Conservation (phyloP, 2,329 filamentous ascomycete genomes). For the Parastagonospora avenae region DNA sequence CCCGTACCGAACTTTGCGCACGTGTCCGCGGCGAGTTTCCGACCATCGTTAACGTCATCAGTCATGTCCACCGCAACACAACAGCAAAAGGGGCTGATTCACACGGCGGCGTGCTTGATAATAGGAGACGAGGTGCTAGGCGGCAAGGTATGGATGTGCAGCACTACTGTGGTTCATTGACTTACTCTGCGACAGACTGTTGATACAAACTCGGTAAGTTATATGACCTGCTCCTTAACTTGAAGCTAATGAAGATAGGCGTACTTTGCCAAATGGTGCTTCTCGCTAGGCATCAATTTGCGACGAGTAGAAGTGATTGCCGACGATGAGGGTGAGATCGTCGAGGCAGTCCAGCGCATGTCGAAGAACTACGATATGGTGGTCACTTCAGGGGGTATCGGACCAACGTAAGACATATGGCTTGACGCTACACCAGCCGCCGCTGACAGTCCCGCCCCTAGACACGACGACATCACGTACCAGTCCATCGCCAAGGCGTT, state of each 20-base stretch:
- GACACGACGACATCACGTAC: conserved; percentile 98
- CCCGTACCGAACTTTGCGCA: conserved; percentile 64
- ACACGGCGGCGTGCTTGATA: conserved; percentile 89
- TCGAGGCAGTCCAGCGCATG: conserved; percentile 87
- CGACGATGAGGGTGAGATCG: conserved; percentile 88
- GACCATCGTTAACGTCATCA: conserved; percentile 45
- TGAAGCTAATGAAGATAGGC: conserved; percentile 36
- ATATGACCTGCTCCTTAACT: background rate
- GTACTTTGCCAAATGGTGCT: conserved; percentile 70
- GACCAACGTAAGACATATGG: conserved; percentile 75
- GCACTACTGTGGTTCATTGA: conserved; percentile 2
- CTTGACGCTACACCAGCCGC: conserved; percentile 10
- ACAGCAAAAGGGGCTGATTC: conserved; percentile 70
- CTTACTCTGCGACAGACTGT: conserved; percentile 57
- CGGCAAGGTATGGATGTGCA: conserved; percentile 71
- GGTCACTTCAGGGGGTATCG: conserved; percentile 93
- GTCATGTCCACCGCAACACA: conserved; percentile 53
- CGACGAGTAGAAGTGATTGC: conserved; percentile 92
- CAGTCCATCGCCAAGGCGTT: conserved; percentile 92
- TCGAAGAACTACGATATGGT: conserved; percentile 90
- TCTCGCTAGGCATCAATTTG: conserved; percentile 68
- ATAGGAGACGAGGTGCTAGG: conserved; percentile 97
- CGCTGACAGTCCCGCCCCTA: conserved; percentile 46
- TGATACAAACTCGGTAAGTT: conserved; percentile 63
- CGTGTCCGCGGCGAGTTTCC: conserved; percentile 47